A percentile compares a stretch with the other conserved stretches of the same genome.
phyloP scores from a whole-genome alignment of 2,329 filamentous ascomycete species.

The Alternaria angustiovoidea region DNA sequence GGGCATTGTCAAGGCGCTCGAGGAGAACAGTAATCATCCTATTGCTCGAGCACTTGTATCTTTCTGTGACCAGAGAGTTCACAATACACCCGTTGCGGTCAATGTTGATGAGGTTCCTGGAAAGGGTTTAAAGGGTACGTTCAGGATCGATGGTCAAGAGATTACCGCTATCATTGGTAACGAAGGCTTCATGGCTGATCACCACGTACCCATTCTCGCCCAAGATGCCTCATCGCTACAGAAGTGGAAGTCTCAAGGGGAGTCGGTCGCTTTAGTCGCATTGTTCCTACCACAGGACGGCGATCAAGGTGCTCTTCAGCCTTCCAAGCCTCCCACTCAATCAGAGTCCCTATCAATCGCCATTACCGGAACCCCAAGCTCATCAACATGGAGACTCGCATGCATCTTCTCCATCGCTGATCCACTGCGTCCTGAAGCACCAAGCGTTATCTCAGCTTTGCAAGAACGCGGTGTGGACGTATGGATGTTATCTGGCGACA shows the following conservation, averaged over 20 bases:
- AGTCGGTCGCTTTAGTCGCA: conserved; percentile 54
- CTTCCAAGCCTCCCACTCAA: neutral
- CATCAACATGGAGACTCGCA: conserved; percentile 57
- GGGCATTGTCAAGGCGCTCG: conserved; percentile 66
- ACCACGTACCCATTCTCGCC: conserved; percentile 42
- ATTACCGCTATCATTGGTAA: conserved; percentile 71
- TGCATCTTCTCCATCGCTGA: conserved; percentile 81
- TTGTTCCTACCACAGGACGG: conserved; percentile 15
- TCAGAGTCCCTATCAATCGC: conserved; percentile 3
- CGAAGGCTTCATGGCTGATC: conserved; percentile 68
- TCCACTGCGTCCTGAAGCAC: conserved; percentile 77
- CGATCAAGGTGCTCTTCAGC: neutral
- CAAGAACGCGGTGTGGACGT: conserved; percentile 73
- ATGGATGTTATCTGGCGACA: conserved; percentile 95
- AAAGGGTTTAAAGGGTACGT: conserved; percentile 71
- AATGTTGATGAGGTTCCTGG: conserved; percentile 73
- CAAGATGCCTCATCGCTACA: conserved; percentile 35
- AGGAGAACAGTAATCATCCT: conserved; percentile 77
- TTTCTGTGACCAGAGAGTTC: conserved; percentile 60
- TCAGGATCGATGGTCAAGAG: conserved; percentile 45
- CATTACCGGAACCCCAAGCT: neutral
- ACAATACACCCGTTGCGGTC: conserved; percentile 30
- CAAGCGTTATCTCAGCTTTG: conserved; percentile 69
- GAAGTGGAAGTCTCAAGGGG: conserved; percentile 53
- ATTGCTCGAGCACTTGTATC: conserved; percentile 74